Conservation (phyloP, 1,284 basidiomycete species). For the Ustilago crameri region DNA sequence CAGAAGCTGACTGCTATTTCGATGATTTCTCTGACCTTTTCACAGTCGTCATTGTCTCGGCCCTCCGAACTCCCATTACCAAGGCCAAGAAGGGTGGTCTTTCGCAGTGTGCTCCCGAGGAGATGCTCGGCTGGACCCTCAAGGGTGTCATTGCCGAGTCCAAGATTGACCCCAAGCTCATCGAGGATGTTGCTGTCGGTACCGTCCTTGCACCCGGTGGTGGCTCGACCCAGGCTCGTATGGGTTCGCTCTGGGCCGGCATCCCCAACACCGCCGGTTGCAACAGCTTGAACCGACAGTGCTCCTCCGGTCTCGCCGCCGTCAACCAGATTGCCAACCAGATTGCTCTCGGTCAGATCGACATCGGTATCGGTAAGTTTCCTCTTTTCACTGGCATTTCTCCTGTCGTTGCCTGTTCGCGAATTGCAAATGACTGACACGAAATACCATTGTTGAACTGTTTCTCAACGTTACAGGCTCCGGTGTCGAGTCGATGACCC, state of each 20-base stretch:
- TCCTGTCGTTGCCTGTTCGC: too few species aligned
- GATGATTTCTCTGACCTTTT: background rate
- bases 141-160: conserved; percentile 68
- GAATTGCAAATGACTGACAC: too few species aligned
- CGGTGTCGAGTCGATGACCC: conserved; percentile 94
- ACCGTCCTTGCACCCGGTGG: conserved; percentile 93
- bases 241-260: conserved; percentile 91
- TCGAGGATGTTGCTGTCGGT: conserved; percentile 81
- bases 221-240: conserved; percentile 88
- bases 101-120: conserved; percentile 84
- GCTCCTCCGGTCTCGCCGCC: conserved; percentile 89
- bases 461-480: too few species aligned
- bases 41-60: conserved; percentile 84
- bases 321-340: conserved; percentile 90
- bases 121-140: conserved; percentile 79
- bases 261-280: conserved; percentile 76
- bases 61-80: conserved; percentile 88
- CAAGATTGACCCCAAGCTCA: conserved; percentile 80
- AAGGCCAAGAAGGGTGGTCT: conserved; percentile 93
- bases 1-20: conserved; percentile 1
- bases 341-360: conserved; percentile 74
- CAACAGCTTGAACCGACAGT: conserved; percentile 88
- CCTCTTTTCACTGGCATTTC: too few species aligned
- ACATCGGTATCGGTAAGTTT: conserved; percentile 91
- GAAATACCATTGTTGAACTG: too few species aligned